Conservation (phyloP, 371 early-diverging fungal genomes). For the Apophysomyces trapeziformis region DNA sequence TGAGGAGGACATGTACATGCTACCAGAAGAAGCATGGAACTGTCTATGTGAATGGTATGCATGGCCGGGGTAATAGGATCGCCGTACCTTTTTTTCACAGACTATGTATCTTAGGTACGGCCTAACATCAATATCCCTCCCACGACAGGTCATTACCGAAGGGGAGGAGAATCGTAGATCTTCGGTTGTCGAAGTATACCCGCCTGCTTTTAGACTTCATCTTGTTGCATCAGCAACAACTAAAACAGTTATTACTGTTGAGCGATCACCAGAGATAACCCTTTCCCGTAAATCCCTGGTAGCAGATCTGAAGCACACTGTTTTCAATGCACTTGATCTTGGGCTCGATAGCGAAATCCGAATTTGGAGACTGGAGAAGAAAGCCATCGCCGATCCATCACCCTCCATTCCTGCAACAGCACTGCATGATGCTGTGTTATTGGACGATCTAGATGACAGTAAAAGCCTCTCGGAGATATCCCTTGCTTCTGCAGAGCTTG, state of each 20-base stretch:
- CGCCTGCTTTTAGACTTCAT: constrained; percentile 18
- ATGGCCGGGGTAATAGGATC: background rate
- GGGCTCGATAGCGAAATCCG: constrained; percentile 11
- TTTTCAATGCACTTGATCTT: constrained; percentile 25
- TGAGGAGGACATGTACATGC: constrained; percentile 17
- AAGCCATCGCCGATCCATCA: background rate
- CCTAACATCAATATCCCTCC: background rate
- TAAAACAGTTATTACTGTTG: constrained; percentile 2
- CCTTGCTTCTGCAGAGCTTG: constrained; percentile 57
- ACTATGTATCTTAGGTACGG: constrained; percentile 18
- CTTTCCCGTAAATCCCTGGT: constrained; percentile 20
- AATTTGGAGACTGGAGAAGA: constrained; percentile 18
- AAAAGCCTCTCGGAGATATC: constrained; percentile 23
- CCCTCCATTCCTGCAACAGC: constrained; percentile 6
- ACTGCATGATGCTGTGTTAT: constrained; percentile 14
- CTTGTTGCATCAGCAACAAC: background rate
- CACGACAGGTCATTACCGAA: constrained; percentile 20
- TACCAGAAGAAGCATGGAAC: constrained; percentile 29
- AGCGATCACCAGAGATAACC: constrained; percentile 15
- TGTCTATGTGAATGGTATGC: constrained; percentile 20
- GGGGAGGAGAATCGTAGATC: constrained; percentile 10
- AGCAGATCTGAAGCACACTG: constrained; percentile 9
- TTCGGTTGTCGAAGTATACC: constrained; percentile 18
- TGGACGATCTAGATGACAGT: constrained; percentile 4
- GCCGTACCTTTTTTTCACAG: background rate